Evolutionary conservation across 1,284 basidiomycete genomes (phyloP).

Genomic region (Malassezia restricta): DNA sequence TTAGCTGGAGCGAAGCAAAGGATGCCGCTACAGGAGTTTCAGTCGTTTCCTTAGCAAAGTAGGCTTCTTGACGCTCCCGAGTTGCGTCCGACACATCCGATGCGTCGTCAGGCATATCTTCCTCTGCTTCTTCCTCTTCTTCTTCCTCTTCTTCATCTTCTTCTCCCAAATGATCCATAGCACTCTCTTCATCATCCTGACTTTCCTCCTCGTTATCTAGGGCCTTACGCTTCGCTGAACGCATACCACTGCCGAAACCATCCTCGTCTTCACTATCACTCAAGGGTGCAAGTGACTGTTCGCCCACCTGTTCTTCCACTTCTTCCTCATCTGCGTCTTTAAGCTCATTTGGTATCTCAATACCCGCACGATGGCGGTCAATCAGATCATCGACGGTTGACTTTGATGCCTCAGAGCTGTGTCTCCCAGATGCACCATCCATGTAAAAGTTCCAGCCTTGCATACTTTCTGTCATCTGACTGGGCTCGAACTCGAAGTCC

Average conservation of each 20-base stretch:
- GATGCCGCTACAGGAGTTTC: constrained; percentile 43
- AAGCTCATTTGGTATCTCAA: constrained; percentile 11
- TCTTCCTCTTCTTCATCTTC: constrained; percentile 8
- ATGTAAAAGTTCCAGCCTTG: constrained; percentile 34
- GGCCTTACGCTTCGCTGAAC: constrained; percentile 19
- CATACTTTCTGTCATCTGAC: constrained; percentile 8
- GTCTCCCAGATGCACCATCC: constrained; percentile 19
- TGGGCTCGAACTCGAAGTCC: constrained; percentile 38
- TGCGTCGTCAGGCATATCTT: constrained; percentile 11
- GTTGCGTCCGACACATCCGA: constrained; percentile 17
- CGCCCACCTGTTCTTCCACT: constrained; percentile 7
- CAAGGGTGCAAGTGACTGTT: constrained; percentile 22
- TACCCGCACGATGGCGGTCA: constrained; percentile 26
- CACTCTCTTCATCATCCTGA: constrained; percentile 15
- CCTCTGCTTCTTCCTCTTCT: constrained; percentile 21
- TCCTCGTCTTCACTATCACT: constrained; percentile 49
- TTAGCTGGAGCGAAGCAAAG: constrained; percentile 75
- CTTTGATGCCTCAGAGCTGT: constrained; percentile 19
- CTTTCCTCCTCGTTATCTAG: constrained; percentile 39
- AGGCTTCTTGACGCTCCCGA: constrained; percentile 30
- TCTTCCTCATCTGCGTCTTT: constrained; percentile 13
- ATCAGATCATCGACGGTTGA: constrained; percentile 44
- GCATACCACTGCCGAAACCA: constrained; percentile 29
- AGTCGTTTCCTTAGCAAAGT: constrained; percentile 24
- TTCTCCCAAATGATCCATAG: constrained; percentile 13